Conservation (phyloP, 2,329 filamentous ascomycete species). For the Emergomyces pasteurianus region DNA sequence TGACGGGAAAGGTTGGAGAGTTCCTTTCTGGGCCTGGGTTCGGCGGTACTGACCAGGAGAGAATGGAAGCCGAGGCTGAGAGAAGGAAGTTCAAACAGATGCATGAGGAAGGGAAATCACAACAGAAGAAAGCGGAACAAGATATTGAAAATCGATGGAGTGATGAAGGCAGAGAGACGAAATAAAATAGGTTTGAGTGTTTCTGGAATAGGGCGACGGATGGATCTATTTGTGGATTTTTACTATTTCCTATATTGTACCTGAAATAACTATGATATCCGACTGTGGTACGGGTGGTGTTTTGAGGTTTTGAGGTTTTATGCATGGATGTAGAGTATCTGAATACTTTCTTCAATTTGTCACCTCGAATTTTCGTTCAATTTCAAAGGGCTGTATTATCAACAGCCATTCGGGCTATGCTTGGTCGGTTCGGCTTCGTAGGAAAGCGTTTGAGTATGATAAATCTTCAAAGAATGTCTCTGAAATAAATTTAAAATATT, state of each 20-base stretch:
- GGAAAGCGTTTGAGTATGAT: too few relatives aligned
- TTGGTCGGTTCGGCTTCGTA: too few relatives aligned
- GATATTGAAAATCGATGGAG: conserved; percentile 56
- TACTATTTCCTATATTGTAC: not conserved
- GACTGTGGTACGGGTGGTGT: not conserved
- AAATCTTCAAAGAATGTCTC: too few relatives aligned
- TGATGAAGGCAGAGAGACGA: not conserved
- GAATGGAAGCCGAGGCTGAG: conserved; percentile 31
- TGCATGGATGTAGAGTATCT: too few relatives aligned
- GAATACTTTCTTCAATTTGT: not conserved
- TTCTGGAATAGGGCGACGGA: not conserved
- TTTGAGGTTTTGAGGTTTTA: not conserved
- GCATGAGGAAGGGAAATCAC: conserved; percentile 74
- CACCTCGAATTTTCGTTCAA: not conserved
- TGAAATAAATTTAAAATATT: too few relatives aligned
- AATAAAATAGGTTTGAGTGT: not conserved
- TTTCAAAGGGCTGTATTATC: too few relatives aligned
- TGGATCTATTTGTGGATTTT: not conserved
- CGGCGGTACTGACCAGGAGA: conserved; percentile 54
- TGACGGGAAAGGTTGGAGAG: conserved; percentile 58
- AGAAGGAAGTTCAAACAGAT: conserved; percentile 48
- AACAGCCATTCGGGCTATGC: too few relatives aligned
- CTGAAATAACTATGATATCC: not conserved
- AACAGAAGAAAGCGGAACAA: conserved; percentile 69
- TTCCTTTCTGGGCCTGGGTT: conserved; percentile 52